phyloP scores from a whole-genome alignment of 257 asterid genomes.

The Solanum pimpinellifolium region DNA sequence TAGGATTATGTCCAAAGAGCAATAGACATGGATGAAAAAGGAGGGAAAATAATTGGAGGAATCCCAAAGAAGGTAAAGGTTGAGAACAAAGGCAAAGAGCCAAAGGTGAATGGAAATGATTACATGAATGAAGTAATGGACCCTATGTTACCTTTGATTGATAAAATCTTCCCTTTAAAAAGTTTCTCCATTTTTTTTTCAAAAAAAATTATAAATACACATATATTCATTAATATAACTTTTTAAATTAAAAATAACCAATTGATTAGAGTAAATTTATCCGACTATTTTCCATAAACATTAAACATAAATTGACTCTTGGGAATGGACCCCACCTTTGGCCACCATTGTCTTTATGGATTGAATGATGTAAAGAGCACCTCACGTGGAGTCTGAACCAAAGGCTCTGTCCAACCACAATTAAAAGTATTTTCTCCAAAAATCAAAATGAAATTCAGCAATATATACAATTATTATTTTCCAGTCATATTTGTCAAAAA shows the following conservation, averaged over 20 bases:
- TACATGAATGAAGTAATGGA: slow-evolving; percentile 6
- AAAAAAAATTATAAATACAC: not conserved
- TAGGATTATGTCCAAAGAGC: not conserved
- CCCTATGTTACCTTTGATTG: slow-evolving; percentile 15
- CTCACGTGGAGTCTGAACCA: slow-evolving; percentile 99
- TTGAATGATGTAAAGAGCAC: slow-evolving; percentile 96
- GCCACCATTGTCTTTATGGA: slow-evolving; percentile 90
- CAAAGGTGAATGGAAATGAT: not conserved
- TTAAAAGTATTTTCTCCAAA: slow-evolving; percentile 9
- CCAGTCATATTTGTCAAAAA: slow-evolving; percentile 23
- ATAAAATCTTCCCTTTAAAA: slow-evolving; percentile 2
- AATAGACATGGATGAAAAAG: not conserved
- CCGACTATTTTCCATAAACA: too few relatives aligned
- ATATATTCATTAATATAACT: not conserved
- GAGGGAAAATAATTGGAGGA: slow-evolving; percentile 1
- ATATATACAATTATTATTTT: not conserved
- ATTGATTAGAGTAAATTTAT: not conserved
- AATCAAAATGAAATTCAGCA: not conserved
- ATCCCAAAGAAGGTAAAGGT: slow-evolving; percentile 13
- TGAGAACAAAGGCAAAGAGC: slow-evolving; percentile 25
- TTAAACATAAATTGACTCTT: slow-evolving; percentile 10
- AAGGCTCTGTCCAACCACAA: slow-evolving; percentile 74
- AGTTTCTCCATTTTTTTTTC: not conserved
- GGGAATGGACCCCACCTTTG: slow-evolving; percentile 51
- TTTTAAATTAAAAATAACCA: not conserved